Base-by-base conservation (phyloP, 2,329 filamentous ascomycete genomes). In the Nannizzia gypsea region DNA sequence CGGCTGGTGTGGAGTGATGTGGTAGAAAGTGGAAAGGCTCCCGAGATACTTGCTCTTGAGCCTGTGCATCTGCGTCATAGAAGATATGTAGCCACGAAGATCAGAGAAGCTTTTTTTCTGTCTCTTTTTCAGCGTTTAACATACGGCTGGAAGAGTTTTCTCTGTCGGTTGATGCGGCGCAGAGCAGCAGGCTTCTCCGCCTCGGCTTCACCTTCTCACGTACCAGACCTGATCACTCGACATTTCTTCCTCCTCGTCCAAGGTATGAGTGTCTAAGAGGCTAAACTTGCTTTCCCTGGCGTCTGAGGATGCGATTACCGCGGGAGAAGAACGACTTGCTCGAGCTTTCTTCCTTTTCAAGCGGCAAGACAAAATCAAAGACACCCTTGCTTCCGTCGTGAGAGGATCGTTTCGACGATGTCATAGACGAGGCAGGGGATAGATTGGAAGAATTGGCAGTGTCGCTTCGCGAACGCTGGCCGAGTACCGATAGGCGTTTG, bases 21-120 rank as follows among this genome's bases (percentile, higher is more conserved):
- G 83, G 63, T 85, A 81, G 67, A n/a, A 86, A 86, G 65, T 83
- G 81, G 69, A 83, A 86, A 1, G 83, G 83, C 60, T 78, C 78
- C 78, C 0, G 83, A 86, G 58, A 85, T 85, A 60, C 74, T n/a
- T 73, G 46, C 71, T 72, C 67, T 80, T 81, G 58, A 75, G 60
- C 20, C 71, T 70, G 59, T n/a, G 73, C 70, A 64, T 73, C 74
- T 77, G 63, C 46, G 63, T 24, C 9, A 28, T 24, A 15, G 6
- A 5, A 46, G 34, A n/a, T 13, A 31, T 31, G 28, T 28, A 28
- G 36, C 24, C 13, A 40, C 31, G 15, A 54, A 22, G 42, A 22
- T 22, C 3, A 58, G 50, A 52, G 31, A 26, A 44, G 24, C 34
- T 57, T 20, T 42, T 42, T 17, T 17, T 42, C 15, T 40, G 3